Percentiles rank a stretch among this genome's conserved stretches.
Conservation (phyloP, 495 filamentous ascomycete species). For the Aspergillus haitiensis region DNA sequence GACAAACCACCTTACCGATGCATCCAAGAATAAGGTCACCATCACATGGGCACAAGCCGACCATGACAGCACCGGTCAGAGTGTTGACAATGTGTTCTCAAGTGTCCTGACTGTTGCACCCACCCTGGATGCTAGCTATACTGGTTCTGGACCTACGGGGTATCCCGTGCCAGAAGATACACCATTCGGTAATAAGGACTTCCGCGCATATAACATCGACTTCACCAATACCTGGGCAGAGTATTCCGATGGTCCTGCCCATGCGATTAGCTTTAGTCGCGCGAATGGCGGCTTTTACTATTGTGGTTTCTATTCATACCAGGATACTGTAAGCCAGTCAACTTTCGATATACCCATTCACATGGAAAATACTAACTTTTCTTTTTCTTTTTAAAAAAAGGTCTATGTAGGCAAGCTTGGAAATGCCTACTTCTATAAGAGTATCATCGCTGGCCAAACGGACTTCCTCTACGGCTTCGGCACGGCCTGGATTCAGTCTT, state of each 20-base stretch:
- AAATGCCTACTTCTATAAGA: constrained; percentile 57
- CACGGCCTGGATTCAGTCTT: constrained; percentile 50
- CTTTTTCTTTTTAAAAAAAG: constrained; percentile 22
- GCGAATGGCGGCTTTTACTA: constrained; percentile 62
- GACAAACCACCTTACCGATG: constrained; percentile 40
- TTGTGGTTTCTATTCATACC: constrained; percentile 57
- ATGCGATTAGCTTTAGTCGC: constrained; percentile 54
- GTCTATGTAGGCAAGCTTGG: constrained; percentile 62
- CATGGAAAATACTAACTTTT: not conserved
- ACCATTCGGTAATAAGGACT: constrained; percentile 57
- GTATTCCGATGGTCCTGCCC: constrained; percentile 53
- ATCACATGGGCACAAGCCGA: constrained; percentile 52
- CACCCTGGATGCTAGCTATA: constrained; percentile 55
- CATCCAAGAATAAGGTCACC: constrained; percentile 47
- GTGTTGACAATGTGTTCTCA: constrained; percentile 58
- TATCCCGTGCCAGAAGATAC: constrained; percentile 56
- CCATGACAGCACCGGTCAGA: constrained; percentile 40
- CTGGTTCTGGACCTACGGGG: constrained; percentile 56
- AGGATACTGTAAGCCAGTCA: constrained; percentile 51
- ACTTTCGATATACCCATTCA: constrained; percentile 2
- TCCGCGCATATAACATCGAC: constrained; percentile 60
- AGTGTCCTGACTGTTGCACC: constrained; percentile 56
- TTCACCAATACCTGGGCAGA: constrained; percentile 57
- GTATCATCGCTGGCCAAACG: constrained; percentile 58
- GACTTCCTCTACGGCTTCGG: constrained; percentile 60